Conservation (phyloP, 2,329 filamentous ascomycete species). For the Aspergillus latus region DNA sequence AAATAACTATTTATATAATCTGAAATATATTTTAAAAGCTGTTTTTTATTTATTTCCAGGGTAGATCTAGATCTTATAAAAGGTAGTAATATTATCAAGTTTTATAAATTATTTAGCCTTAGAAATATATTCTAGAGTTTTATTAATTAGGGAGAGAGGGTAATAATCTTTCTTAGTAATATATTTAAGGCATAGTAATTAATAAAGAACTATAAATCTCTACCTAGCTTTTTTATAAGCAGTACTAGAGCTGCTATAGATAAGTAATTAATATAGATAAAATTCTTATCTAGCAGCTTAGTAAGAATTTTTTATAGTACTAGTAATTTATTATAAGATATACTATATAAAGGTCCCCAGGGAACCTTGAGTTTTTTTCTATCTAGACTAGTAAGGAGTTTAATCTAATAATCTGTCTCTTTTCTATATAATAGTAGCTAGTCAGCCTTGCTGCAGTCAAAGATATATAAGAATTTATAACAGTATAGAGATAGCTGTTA, state of each 20-base stretch:
- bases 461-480: too few relatives aligned
- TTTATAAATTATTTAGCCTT: neutral
- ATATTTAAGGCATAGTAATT: conserved; percentile 5
- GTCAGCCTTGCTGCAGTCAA: neutral
- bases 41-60: neutral
- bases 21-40: neutral
- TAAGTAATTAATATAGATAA: neutral
- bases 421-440: neutral
- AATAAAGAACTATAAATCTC: neutral
- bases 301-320: conserved; percentile 1
- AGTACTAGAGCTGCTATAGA: too few relatives aligned
- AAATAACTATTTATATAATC: neutral
- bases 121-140: neutral
- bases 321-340: too few relatives aligned
- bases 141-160: neutral
- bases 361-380: neutral
- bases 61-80: neutral
- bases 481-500: too few relatives aligned
- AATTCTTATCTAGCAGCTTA: neutral
- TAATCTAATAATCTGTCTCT: too few relatives aligned
- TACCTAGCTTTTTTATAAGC: neutral
- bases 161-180: conserved; percentile 1
- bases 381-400: too few relatives aligned
- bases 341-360: too few relatives aligned
- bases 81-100: neutral